Percentiles rank a stretch among this genome's conserved stretches.
These are phyloP conservation scores for Phialophora expanda DNA, from an alignment of 2,329 filamentous ascomycete species.

Conservation along the genomic window DNA sequence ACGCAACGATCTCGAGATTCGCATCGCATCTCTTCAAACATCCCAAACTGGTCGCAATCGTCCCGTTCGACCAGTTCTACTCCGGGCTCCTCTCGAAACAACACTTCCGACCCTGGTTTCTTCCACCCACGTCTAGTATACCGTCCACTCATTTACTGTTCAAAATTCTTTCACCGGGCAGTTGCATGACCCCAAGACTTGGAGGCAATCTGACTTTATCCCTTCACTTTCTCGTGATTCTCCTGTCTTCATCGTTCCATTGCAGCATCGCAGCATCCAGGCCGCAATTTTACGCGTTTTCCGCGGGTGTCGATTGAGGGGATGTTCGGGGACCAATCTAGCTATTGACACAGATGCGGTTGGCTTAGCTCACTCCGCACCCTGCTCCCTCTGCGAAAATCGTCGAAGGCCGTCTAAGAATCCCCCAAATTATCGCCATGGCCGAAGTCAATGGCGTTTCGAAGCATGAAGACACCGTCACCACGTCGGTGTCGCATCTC, in stretches of 20 bases:
- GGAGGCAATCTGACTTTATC: background rate
- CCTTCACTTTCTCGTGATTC: background rate
- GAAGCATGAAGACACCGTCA: slow-evolving; percentile 24
- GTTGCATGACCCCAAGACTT: background rate
- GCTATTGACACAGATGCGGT: slow-evolving; percentile 10
- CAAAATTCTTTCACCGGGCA: background rate
- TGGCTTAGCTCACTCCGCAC: slow-evolving; percentile 1
- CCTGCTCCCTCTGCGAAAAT: slow-evolving; percentile 1
- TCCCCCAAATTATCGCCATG: slow-evolving; percentile 21
- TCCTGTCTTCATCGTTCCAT: background rate
- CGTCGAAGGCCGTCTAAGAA: background rate
- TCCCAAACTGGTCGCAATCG: background rate
- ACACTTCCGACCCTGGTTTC: background rate
- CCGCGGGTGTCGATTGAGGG: background rate
- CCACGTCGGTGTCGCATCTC: slow-evolving; percentile 26
- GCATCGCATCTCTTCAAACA: slow-evolving; percentile 1
- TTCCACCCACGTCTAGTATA: background rate
- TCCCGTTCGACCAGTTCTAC: background rate
- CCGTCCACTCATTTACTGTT: background rate
- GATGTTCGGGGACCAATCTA: background rate
- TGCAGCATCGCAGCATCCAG: background rate
- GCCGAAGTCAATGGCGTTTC: slow-evolving; percentile 31
- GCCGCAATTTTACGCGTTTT: background rate
- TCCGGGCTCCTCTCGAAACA: background rate
- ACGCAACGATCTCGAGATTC: background rate